These are phyloP conservation scores for Theileria parva DNA, from an alignment of 169 alveolate genomes.

Conservation along the genomic window DNA sequence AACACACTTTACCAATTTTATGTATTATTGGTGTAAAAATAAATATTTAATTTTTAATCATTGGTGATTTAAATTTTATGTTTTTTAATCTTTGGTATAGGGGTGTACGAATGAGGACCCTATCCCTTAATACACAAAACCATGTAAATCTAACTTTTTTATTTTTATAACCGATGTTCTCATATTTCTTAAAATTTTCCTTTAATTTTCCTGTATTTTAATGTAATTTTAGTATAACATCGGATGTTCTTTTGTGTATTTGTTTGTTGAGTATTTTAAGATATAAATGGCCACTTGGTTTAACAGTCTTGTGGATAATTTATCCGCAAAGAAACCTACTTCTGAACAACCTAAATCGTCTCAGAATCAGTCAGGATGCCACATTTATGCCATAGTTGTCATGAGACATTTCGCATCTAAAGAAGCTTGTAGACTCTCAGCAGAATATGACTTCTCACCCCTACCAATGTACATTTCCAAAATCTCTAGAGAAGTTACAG, in stretches of 20 bases:
- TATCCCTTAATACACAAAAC: not conserved
- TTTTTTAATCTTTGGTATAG: not conserved
- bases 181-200: not conserved
- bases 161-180: not conserved
- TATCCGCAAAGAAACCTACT: not conserved
- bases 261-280: not conserved
- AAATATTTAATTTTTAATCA: too few relatives aligned
- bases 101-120: conserved; percentile 12
- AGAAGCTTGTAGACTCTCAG: conserved; percentile 65
- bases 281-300: conserved; percentile 18
- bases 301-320: conserved; percentile 22
- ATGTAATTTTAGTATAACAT: not conserved
- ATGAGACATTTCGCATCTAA: conserved; percentile 63
- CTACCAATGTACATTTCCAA: conserved; percentile 62
- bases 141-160: not conserved
- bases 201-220: not conserved
- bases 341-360: not conserved
- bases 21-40: too few relatives aligned
- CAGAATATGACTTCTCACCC: conserved; percentile 63
- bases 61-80: too few relatives aligned
- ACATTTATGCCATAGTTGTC: conserved; percentile 62
- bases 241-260: not conserved
- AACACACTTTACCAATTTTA: too few relatives aligned
- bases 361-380: conserved; percentile 42
- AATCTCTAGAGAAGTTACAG: conserved; percentile 66